Evolutionary conservation across 1,284 basidiomycete genomes (phyloP), one percentile per base, ranked within the genome.

Genomic region (Earliella scabrosa): DNA sequence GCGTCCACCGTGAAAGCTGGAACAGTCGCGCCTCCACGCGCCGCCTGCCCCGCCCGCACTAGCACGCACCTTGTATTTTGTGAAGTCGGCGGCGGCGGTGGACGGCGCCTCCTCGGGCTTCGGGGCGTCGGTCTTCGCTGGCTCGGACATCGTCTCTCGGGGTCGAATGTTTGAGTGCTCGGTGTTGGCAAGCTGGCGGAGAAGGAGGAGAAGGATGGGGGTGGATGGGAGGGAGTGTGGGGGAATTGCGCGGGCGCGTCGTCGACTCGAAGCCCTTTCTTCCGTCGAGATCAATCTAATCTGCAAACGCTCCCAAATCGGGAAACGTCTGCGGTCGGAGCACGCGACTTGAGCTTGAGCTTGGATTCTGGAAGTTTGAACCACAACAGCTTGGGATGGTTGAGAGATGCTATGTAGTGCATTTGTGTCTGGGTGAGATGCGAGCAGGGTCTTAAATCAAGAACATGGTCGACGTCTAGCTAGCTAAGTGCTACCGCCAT

Each of bases 1-100:
- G 6, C 29, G 6, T 31, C 13, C 13, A 13, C 29, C 29, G 6
- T 13, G 29, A 59, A 63, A 50, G 51, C 56, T 48, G 57, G 54
- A 58, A 56, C 55, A 60, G 51, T 24, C 21, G 48, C 45, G 45
- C 35, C 49, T n/a, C 29, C 44, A 29, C 32, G 20, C 44, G 38
- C 45, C 45, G 43, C n/a, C n/a, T n/a, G n/a, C n/a, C n/a, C n/a
- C 50, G n/a, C 32, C 32, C 29, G 35, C 39, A 26, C 31, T 43
- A 8, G 13, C 38, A 63, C 74, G 59, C 64, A 90, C 90, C 79
- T 92, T 92, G 77, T 92, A 92, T 72, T 92, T 92, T 18, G 90
- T 92, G 66, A 92, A 73, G 74, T 92, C 90, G n/a, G 77, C 81
- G 71, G 89, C 87, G 27, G 82, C 76, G 45, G 85, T 82, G 51